These are phyloP conservation scores for Neurospora sp. DNA, from an alignment of 495 filamentous ascomycete species.

Conservation along the genomic window DNA sequence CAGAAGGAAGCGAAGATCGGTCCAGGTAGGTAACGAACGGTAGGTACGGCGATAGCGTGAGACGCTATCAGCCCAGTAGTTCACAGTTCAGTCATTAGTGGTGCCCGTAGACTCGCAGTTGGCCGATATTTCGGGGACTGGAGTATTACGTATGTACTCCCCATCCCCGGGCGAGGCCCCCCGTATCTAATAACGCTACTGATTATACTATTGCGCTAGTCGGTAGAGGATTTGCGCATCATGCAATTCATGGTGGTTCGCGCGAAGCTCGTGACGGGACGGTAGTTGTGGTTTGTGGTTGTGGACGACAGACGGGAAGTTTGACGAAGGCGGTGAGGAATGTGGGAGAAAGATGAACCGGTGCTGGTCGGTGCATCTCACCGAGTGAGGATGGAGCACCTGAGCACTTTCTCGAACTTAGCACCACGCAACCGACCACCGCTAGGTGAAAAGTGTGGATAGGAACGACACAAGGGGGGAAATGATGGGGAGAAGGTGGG, in stretches of 20 bases:
- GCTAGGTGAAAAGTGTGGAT: neutral
- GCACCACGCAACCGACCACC: neutral
- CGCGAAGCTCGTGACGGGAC: neutral
- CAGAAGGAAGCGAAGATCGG: neutral
- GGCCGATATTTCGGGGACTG: neutral
- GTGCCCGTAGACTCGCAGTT: neutral
- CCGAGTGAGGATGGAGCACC: neutral
- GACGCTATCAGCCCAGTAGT: neutral
- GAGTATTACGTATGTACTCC: neutral
- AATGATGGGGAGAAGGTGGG: neutral
- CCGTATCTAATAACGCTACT: neutral
- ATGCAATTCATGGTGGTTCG: neutral
- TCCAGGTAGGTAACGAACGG: neutral
- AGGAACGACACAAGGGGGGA: neutral
- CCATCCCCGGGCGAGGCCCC: neutral
- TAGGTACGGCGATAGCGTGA: neutral
- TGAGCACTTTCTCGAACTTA: neutral
- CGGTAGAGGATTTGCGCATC: neutral
- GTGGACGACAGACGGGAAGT: neutral
- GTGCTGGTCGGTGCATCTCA: neutral
- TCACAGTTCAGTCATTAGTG: neutral
- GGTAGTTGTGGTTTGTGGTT: neutral
- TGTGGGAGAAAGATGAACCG: neutral
- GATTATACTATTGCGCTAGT: neutral
- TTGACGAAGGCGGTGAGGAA: neutral